A percentile compares a stretch with the other conserved stretches of the same genome.
Conservation (phyloP, 495 filamentous ascomycete genomes). For the Evansstolkia leycettana region DNA sequence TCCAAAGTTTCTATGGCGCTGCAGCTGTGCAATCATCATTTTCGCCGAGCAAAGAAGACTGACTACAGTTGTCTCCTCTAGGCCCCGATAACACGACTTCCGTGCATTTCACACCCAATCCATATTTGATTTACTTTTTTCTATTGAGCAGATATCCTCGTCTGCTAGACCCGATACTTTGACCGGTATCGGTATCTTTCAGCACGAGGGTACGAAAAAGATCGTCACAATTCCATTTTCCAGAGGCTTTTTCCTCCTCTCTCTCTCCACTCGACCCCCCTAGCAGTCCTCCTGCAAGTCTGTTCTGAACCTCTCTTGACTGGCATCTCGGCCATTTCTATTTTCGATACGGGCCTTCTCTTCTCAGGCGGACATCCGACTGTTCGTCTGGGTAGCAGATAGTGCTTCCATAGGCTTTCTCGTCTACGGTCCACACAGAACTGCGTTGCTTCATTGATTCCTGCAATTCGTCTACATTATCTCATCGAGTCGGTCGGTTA, state of each 20-base stretch:
- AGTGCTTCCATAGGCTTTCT: conserved; percentile 44
- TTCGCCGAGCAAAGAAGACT: conserved; percentile 1
- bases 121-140: conserved; percentile 6
- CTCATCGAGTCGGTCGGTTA: too few relatives aligned
- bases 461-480: conserved; percentile 5
- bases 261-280: conserved; percentile 71
- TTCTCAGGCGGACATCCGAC: conserved; percentile 78
- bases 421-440: conserved; percentile 16
- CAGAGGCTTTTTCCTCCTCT: conserved; percentile 67
- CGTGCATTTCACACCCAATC: conserved; percentile 16
- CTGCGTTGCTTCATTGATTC: conserved; percentile 15
- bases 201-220: conserved; percentile 49
- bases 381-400: conserved; percentile 77
- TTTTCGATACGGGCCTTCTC: conserved; percentile 72
- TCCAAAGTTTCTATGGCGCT: too few relatives aligned
- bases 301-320: conserved; percentile 31
- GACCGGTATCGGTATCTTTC: conserved; percentile 77
- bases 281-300: conserved; percentile 50
- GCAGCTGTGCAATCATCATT: too few relatives aligned
- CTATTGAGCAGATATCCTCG: conserved; percentile 58
- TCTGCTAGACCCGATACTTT: conserved; percentile 88
- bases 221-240: conserved; percentile 77
- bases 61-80: conserved; percentile 21
- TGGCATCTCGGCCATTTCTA: conserved; percentile 49
- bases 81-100: conserved; percentile 78